These are phyloP conservation scores for Dalbergia oliveri DNA, from an alignment of 306 rosid genomes.

Conservation along the genomic window DNA sequence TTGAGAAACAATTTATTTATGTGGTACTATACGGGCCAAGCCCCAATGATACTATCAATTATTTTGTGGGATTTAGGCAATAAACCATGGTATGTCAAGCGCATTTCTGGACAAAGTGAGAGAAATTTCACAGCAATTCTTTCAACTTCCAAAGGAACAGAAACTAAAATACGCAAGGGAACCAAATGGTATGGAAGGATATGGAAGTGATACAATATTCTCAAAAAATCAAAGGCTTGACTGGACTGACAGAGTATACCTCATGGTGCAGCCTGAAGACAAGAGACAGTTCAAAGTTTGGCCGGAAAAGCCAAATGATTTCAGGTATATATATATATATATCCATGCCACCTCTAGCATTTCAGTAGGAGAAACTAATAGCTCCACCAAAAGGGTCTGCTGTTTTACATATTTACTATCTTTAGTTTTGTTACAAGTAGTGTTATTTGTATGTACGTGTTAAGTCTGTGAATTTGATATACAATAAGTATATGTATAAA, in stretches of 20 bases:
- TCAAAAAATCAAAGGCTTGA: constrained; percentile 66
- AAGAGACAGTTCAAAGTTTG: constrained; percentile 60
- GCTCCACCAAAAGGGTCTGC: no score
- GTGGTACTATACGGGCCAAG: background rate
- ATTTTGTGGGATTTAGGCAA: constrained; percentile 45
- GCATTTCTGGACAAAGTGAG: constrained; percentile 52
- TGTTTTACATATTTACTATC: no score
- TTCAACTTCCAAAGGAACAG: constrained; percentile 57
- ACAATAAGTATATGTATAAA: no score
- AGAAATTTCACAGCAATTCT: constrained; percentile 51
- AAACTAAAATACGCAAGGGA: constrained; percentile 57
- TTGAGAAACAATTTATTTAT: no score
- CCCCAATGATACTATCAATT: background rate
- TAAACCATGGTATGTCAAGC: constrained; percentile 56
- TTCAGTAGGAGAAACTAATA: background rate
- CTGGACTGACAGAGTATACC: constrained; percentile 74
- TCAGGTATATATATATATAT: constrained; percentile 58
- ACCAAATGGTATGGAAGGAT: constrained; percentile 59
- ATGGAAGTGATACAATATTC: constrained; percentile 57
- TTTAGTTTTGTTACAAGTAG: no score
- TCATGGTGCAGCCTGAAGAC: constrained; percentile 62
- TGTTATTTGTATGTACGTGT: no score
- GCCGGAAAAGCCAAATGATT: constrained; percentile 64
- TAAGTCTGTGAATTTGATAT: no score
- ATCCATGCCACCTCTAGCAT: background rate